phyloP scores from a whole-genome alignment of 345 rosid species.

The Stellera chamaejasme region DNA sequence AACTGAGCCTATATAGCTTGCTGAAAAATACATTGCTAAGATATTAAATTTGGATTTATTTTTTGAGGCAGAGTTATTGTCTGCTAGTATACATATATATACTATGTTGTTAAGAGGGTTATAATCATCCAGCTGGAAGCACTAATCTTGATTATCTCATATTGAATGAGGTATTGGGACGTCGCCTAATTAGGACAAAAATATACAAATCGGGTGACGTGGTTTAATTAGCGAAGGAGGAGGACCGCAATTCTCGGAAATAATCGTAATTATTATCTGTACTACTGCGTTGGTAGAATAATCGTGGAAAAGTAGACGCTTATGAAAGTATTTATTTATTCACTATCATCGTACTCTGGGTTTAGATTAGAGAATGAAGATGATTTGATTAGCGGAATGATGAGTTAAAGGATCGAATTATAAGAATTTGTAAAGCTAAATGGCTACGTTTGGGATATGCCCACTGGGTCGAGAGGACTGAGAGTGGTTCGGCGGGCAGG shows the following conservation, averaged over 20 bases:
- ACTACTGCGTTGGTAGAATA: too few relatives aligned
- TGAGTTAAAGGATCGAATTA: not conserved
- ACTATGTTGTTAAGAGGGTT: not conserved
- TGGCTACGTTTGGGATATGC: not conserved
- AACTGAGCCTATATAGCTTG: too few relatives aligned
- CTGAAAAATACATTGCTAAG: too few relatives aligned
- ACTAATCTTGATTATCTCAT: not conserved
- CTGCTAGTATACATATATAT: not conserved
- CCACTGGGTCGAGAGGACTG: not conserved
- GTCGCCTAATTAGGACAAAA: not conserved
- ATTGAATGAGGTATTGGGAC: not conserved
- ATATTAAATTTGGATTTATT: not conserved
- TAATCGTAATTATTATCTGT: not conserved
- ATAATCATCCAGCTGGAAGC: not conserved
- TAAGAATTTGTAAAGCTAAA: not conserved
- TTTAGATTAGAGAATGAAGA: too few relatives aligned
- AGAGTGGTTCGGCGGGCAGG: not conserved
- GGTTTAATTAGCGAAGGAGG: not conserved
- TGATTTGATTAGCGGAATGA: too few relatives aligned
- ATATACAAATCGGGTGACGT: not conserved
- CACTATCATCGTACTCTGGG: too few relatives aligned
- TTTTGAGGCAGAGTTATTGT: not conserved
- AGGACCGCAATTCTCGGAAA: conserved; percentile 3
- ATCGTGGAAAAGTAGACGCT: too few relatives aligned
- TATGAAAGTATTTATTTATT: too few relatives aligned